Conservation (phyloP, 1,284 basidiomycete species). For the Puccinia polysora region DNA sequence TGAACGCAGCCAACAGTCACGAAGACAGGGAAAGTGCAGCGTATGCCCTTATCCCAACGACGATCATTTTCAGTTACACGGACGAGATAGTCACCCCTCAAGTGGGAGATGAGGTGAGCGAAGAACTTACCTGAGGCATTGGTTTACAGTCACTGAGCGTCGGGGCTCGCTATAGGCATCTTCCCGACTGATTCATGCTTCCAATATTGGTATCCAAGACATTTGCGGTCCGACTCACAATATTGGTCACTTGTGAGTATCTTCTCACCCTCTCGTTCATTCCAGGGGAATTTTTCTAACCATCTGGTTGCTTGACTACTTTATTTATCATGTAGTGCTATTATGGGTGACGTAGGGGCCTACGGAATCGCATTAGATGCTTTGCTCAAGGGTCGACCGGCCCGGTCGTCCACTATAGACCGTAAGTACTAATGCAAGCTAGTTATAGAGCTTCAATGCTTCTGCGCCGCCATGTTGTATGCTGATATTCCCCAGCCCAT, state of each 20-base stretch:
- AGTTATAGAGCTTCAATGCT: background rate
- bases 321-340: background rate
- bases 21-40: background rate
- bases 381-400: conserved; percentile 5
- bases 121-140: background rate
- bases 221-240: background rate
- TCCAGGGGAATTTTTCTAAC: too few species aligned
- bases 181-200: background rate
- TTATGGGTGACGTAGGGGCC: background rate
- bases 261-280: too few species aligned
- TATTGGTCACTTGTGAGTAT: background rate
- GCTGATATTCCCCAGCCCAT: too few species aligned
- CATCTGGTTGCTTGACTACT: background rate
- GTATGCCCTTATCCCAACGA: conserved; percentile 37
- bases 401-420: background rate
- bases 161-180: too few species aligned
- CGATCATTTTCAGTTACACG: conserved; percentile 35
- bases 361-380: conserved; percentile 1
- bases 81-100: conserved; percentile 45
- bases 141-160: too few species aligned
- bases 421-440: conserved; percentile 1
- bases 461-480: too few species aligned
- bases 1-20: background rate
- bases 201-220: background rate
- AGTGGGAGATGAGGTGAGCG: background rate